Percentiles rank a stretch among this genome's conserved stretches.
phyloP scores from a whole-genome alignment of 2,329 filamentous ascomycete species.

The Trichophyton simii region DNA sequence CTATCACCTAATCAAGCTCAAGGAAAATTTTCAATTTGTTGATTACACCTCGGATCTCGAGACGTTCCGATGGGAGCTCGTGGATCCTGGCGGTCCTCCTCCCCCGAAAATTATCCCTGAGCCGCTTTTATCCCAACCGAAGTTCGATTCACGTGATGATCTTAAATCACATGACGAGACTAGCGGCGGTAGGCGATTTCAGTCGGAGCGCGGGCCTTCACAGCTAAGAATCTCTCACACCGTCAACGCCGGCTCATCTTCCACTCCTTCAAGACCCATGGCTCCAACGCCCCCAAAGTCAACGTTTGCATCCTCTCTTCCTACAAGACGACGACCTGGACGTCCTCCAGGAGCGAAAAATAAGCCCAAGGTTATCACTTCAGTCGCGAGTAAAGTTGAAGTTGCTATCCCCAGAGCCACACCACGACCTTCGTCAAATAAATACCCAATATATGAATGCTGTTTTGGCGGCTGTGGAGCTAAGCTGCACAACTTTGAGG shows the following conservation, averaged over 20 bases:
- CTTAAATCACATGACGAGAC: conserved; percentile 9
- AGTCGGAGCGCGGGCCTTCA: neutral
- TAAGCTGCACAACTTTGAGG: conserved; percentile 50
- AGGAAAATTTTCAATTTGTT: conserved; percentile 31
- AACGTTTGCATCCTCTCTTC: conserved; percentile 1
- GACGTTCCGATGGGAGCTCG: conserved; percentile 49
- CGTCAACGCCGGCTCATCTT: neutral
- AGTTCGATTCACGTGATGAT: conserved; percentile 11
- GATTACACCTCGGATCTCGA: conserved; percentile 40
- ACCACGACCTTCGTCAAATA: conserved; percentile 7
- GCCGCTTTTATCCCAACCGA: conserved; percentile 17
- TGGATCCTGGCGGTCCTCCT: conserved; percentile 44
- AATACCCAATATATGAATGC: conserved; percentile 41
- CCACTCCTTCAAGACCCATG: neutral
- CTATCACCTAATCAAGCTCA: conserved; percentile 42
- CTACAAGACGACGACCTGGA: conserved; percentile 15
- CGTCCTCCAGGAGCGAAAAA: conserved; percentile 23
- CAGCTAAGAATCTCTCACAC: neutral
- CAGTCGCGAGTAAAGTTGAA: conserved; percentile 11
- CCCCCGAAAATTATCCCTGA: conserved; percentile 18
- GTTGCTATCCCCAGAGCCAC: conserved; percentile 14
- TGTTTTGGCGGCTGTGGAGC: conserved; percentile 45
- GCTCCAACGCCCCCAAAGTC: neutral
- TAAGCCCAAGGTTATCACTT: conserved; percentile 10
- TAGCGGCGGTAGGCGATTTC: neutral